phyloP scores from a whole-genome alignment of 495 filamentous ascomycete species.

The Delitschia confertaspora region DNA sequence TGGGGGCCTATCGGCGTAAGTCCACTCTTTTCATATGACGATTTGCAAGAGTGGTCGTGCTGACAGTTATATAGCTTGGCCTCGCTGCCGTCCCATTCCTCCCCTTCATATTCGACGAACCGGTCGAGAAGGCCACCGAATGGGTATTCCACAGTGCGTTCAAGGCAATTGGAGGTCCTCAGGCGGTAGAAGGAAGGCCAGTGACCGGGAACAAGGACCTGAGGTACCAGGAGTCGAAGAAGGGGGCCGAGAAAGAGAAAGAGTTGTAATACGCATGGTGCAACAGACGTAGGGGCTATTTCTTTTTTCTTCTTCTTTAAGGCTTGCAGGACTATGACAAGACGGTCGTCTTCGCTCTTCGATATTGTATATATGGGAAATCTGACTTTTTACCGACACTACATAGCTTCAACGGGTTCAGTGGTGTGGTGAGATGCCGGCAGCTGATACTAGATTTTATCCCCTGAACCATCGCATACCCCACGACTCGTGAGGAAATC shows the following conservation, averaged over 20 bases:
- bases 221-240: constrained; percentile 37
- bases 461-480: too few relatives aligned
- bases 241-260: constrained; percentile 45
- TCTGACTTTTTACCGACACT: too few relatives aligned
- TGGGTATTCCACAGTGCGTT: constrained; percentile 80
- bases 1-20: constrained; percentile 81
- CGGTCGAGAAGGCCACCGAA: constrained; percentile 82
- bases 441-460: too few relatives aligned
- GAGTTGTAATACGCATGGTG: constrained; percentile 41
- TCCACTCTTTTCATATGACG: constrained; percentile 5
- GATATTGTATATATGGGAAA: too few relatives aligned
- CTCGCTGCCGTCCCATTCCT: constrained; percentile 80
- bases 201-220: constrained; percentile 41
- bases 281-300: too few relatives aligned
- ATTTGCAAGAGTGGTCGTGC: background rate
- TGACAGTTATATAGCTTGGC: constrained; percentile 48
- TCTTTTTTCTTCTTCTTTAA: too few relatives aligned
- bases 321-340: too few relatives aligned
- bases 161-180: constrained; percentile 56
- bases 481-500: too few relatives aligned
- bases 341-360: too few relatives aligned
- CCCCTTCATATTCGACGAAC: constrained; percentile 84
- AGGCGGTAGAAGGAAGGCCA: constrained; percentile 45
- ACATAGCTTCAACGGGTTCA: too few relatives aligned
- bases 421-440: too few relatives aligned